Percentiles rank a stretch among this genome's conserved stretches.
These are phyloP conservation scores for Dictyostelium brefeldianum DNA, from an alignment of 78 protist genomes.

Conservation along the genomic window DNA sequence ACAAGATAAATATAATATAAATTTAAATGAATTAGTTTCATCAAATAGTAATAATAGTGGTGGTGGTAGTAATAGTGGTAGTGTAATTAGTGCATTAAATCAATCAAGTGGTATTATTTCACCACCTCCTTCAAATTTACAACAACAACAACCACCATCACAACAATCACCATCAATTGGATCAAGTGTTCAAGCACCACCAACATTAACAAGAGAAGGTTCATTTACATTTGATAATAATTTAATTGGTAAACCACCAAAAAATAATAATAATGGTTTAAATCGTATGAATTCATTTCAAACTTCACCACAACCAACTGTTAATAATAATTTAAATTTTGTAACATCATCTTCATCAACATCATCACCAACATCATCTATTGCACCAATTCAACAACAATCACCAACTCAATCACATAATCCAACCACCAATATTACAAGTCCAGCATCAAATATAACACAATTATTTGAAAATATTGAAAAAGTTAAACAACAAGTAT, in stretches of 20 bases:
- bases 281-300: constrained; percentile 31
- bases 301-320: constrained; percentile 22
- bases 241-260: constrained; percentile 6
- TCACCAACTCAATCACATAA: neutral
- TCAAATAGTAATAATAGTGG: neutral
- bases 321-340: neutral
- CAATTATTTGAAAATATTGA: constrained; percentile 20
- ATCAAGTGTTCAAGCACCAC: neutral
- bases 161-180: neutral
- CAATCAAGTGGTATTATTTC: neutral
- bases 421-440: neutral
- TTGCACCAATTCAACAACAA: neutral
- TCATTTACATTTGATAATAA: constrained; percentile 26
- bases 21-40: constrained; percentile 45
- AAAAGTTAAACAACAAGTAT: constrained; percentile 23
- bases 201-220: constrained; percentile 1
- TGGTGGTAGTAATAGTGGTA: neutral
- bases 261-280: neutral
- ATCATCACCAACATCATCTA: constrained; percentile 8
- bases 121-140: neutral
- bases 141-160: constrained; percentile 1
- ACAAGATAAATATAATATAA: constrained; percentile 44
- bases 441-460: neutral
- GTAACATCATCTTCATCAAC: neutral
- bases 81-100: neutral